Evolutionary conservation across 495 filamentous ascomycete species (phyloP), one percentile per base, ranked within the genome.

Genomic region (Aspergillus homomorphus): DNA sequence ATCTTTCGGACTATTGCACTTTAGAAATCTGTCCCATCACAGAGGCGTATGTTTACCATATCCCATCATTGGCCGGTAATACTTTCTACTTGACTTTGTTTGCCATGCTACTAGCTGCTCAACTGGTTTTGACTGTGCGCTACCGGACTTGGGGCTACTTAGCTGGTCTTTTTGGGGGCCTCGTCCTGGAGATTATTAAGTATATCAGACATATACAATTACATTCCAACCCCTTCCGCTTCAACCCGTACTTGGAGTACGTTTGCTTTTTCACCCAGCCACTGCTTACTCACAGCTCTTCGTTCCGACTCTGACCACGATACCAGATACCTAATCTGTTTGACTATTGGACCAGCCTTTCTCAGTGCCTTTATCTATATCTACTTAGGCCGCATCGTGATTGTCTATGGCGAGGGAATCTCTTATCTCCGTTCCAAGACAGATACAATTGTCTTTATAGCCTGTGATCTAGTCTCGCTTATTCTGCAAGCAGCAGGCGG

Each of bases 331-430:
- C 67, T 84, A 24, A 75, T 86, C 61, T 66, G 61, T 45, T 69
- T 84, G 9, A 84, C 81, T 8, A 78, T 84, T 57, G 80, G 72
- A 3, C 82, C 82, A 9, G 81, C 82, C 54, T 81, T 86, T 63
- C 67, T 85, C 58, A 73, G 76, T 30, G 83, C 81, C 14, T 74
- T 72, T 18, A 77, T 86, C 60, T 86, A 86, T 63, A 69, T 85
- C 24, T 82, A 76, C 67, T 75, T 86, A 2, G 73, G 75, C 8
- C 75, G 80, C 20, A 79, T 84, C 54, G 72, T 85, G 55, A 71
- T 69, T 6, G 65, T 78, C 22, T 79, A 80, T 57, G 78, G 81
- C 33, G 64, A 72, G 22, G 56, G 69, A 6, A 65, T 78, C 59
- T 82, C 82, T 4, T 71, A 76, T 42, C 66, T 85, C 54, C 63